These are phyloP conservation scores for Cymbidium sinense DNA, from an alignment of 106 monocot species.

Conservation along the genomic window DNA sequence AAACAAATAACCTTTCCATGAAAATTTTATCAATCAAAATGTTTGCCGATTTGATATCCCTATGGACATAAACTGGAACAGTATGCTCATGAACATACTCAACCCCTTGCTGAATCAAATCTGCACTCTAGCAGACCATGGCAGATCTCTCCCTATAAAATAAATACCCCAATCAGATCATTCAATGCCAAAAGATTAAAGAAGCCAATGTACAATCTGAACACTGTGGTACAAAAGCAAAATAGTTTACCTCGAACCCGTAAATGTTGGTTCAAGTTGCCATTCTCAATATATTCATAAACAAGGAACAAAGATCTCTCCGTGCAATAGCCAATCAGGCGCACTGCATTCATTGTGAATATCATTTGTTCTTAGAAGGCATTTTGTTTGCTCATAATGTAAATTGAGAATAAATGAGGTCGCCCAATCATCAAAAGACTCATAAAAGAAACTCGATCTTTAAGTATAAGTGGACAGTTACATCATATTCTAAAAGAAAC, in stretches of 20 bases:
- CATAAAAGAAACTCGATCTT: no score
- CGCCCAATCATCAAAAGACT: no score
- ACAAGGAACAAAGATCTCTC: slow-evolving; percentile 41
- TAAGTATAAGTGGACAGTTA: background rate
- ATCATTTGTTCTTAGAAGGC: no score
- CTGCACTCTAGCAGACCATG: slow-evolving; percentile 70
- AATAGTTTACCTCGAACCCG: background rate
- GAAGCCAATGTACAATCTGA: background rate
- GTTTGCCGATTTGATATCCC: slow-evolving; percentile 93
- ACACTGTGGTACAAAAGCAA: background rate
- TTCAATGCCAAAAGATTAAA: background rate
- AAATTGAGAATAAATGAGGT: no score
- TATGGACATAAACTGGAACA: slow-evolving; percentile 72
- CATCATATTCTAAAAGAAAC: background rate
- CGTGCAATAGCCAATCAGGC: slow-evolving; percentile 32
- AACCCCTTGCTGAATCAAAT: slow-evolving; percentile 85
- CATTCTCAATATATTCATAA: slow-evolving; percentile 61
- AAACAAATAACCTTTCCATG: slow-evolving; percentile 80
- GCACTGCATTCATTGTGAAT: no score
- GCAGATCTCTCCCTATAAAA: slow-evolving; percentile 41
- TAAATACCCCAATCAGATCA: no score
- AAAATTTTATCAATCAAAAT: slow-evolving; percentile 74
- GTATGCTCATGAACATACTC: slow-evolving; percentile 93
- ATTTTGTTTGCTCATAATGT: no score
- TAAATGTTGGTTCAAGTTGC: slow-evolving; percentile 45